Evolutionary conservation across 2,329 filamentous ascomycete genomes (phyloP).

Genomic region (Penicillium sp.): DNA sequence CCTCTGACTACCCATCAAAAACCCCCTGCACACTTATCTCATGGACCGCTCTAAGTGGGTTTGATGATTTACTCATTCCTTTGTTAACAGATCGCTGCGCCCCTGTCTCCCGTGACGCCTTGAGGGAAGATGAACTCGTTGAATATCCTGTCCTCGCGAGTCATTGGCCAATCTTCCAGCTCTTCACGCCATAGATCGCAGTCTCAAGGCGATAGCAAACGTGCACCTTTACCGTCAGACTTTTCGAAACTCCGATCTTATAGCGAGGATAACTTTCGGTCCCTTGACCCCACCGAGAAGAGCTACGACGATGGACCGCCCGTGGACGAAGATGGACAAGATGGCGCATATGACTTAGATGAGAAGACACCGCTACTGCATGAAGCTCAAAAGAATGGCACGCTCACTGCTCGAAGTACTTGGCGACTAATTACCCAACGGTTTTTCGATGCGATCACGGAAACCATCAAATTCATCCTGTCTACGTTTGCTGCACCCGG

Average conservation of each 20-base stretch:
- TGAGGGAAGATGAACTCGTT: constrained; percentile 85
- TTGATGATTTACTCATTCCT: constrained; percentile 20
- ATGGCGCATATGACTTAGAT: constrained; percentile 41
- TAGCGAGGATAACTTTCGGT: constrained; percentile 41
- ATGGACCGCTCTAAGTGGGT: constrained; percentile 14
- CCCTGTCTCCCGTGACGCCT: constrained; percentile 47
- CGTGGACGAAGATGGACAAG: constrained; percentile 36
- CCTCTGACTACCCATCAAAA: constrained; percentile 6
- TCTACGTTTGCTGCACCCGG: constrained; percentile 76
- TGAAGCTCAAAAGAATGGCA: constrained; percentile 38
- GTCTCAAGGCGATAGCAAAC: constrained; percentile 50
- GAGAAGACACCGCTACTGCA: constrained; percentile 70
- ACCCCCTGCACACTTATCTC: constrained; percentile 3
- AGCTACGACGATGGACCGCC: constrained; percentile 26
- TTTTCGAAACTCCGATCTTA: constrained; percentile 43
- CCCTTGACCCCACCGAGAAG: constrained; percentile 30
- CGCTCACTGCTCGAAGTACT: constrained; percentile 37
- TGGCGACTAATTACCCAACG: constrained; percentile 61
- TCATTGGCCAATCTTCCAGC: constrained; percentile 60
- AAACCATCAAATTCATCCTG: constrained; percentile 74
- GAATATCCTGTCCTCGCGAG: constrained; percentile 86
- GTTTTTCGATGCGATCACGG: constrained; percentile 69
- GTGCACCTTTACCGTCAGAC: constrained; percentile 32
- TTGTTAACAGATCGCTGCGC: constrained; percentile 35
- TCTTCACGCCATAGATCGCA: constrained; percentile 54